Evolutionary conservation across 805 yeast species (phyloP), one percentile per base, ranked within the genome.

Genomic region (Torulaspora microellipsoides): DNA sequence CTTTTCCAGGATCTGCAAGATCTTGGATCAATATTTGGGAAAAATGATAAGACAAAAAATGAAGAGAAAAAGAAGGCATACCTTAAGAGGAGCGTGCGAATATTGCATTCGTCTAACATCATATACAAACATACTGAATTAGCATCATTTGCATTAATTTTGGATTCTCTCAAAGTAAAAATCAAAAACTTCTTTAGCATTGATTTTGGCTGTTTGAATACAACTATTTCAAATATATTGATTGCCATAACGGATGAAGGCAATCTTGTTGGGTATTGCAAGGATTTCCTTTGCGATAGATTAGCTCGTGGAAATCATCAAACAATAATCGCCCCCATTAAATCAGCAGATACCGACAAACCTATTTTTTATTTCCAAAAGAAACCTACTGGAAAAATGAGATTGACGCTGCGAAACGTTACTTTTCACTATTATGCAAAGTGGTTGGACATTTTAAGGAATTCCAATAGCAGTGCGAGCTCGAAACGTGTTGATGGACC

Each of bases 401-500:
- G 72, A 23, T 51, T 80, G 1, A 66, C 70, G 34, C 48, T 83
- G 15, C 67, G 76, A 29, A 77, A 80, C 45, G 42, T 77, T 10
- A 51, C 66, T 4, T 7, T 83, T 2, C 78, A 80, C 32, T 85
- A 84, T 52, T 75, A 79, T 52, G 78, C 89, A 0, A 62, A 66
- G 17, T 78, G 90, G 84, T 45, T 84, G 13, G 53, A 49, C 14
- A 34, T 48, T n/a, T 20, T 50, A 15, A 42, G 43, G 33, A 37
- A 43, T 17, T 6, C 35, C 11, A 32, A 20, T 14, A 15, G 12
- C 10, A 17, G 23, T 32, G 23, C 20, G 3, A 27, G 23, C 5
- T 12, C 25, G 12, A 40, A 23, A 17, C 15, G 15, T 28, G 31
- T 14, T 29, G 33, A 6, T 28, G 25, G n/a, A 36, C 10, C 13